Evolutionary conservation across 805 yeast species (phyloP), one percentile per base, ranked within the genome.

Genomic region (Limtongozyma cylindracea): DNA sequence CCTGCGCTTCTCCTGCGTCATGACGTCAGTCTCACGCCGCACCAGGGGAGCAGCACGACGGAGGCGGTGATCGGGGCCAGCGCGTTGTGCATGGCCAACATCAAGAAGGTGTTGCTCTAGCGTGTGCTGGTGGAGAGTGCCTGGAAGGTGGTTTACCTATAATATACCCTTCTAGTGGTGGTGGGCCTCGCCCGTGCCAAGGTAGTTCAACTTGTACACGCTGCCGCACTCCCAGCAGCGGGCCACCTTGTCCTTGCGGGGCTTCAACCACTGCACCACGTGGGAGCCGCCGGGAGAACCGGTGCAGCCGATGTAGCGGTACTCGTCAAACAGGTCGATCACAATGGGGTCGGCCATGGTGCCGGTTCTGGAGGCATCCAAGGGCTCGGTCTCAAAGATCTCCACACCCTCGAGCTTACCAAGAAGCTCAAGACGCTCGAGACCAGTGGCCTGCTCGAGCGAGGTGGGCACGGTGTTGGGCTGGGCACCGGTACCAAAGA

Each of bases 211-310:
- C 41, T 74, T 67, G 61, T 73, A 84, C 34, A 80, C 92, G 36
- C 82, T 71, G 51, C 98, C 98, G 51, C 96, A 84, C 52, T 88
- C 94, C 93, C 94, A 77, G 57, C 95, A 88, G 68, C 98, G 78
- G 35, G 74, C 74, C 29, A 72, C 72, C 50, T 76, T 57, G 22
- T 63, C 74, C 32, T 58, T 63, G 34, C 80, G 72, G 38, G 91
- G 91, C 51, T 67, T 69, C 56, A 82, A 63, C 94, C 95, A 84
- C 70, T 68, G 65, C 33, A 77, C 64, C 38, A 64, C 69, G 53
- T 82, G 96, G 33, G 88, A 70, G 31, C 76, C 91, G 41, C 92
- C 94, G 18, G 32, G 34, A 34, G 76, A 63, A 43, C 98, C 98
- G 32, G 91, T 72, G 59, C 98, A 88, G 31, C 96, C 98, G 40